Evolutionary conservation across 192 early-diverging fungal genomes (phyloP).

Genomic region (Tieghemiomyces parasiticus): DNA sequence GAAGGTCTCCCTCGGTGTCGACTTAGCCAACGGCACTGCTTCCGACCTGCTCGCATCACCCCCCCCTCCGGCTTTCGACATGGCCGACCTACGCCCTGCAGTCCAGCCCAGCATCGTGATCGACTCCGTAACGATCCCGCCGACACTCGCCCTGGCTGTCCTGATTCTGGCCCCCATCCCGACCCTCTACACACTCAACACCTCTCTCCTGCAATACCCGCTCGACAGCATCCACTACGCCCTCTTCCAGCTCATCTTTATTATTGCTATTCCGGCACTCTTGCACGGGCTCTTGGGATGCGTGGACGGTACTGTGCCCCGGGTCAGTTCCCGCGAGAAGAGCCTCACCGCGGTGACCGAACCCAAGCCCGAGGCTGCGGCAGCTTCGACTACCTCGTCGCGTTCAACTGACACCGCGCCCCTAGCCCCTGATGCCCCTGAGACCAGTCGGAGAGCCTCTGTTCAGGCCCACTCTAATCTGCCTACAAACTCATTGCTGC

Average conservation of each 20-base stretch:
- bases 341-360: not conserved
- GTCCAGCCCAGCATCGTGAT: too few species aligned
- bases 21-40: too few species aligned
- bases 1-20: too few species aligned
- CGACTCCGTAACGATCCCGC: too few species aligned
- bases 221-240: slow-evolving; percentile 4
- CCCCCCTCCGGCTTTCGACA: too few species aligned
- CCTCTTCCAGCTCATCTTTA: slow-evolving; percentile 5
- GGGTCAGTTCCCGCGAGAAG: not conserved
- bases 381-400: not conserved
- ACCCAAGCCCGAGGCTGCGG: not conserved
- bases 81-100: too few species aligned
- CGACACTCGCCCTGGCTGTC: not conserved
- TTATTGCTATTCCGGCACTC: slow-evolving; percentile 3
- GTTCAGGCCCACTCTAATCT: too few species aligned
- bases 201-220: not conserved
- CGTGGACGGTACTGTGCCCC: not conserved
- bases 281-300: not conserved
- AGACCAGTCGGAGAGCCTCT: too few species aligned
- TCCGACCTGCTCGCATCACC: too few species aligned
- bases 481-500: too few species aligned
- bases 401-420: not conserved
- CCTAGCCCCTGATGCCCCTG: too few species aligned
- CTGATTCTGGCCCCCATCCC: not conserved
- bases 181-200: slow-evolving; percentile 7